A percentile compares a stretch with the other conserved stretches of the same genome.
Evolutionary conservation across 2,329 filamentous ascomycete species (phyloP).

Genomic region (Arthrobotrys entomopaga): DNA sequence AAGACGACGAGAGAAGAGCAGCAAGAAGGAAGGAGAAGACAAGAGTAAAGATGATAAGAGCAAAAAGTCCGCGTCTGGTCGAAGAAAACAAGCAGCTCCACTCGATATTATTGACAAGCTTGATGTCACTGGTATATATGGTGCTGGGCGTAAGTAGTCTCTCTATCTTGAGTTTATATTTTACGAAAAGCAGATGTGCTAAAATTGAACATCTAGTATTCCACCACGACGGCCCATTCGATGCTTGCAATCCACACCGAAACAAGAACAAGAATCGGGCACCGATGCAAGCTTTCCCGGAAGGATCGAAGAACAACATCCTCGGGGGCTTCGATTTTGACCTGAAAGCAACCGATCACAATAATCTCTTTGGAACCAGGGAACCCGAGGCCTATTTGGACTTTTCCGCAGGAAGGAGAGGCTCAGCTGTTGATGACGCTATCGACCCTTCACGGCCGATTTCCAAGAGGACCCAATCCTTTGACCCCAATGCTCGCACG

Average conservation of each 20-base stretch:
- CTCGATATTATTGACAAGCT: conserved; percentile 96
- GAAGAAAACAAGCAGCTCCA: conserved; percentile 61
- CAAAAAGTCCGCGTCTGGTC: conserved; percentile 60
- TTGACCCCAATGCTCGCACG: conserved; percentile 68
- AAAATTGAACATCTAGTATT: conserved; percentile 74
- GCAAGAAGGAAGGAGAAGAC: conserved; percentile 58
- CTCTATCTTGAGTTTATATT: not conserved
- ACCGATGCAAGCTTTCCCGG: conserved; percentile 96
- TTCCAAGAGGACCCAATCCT: conserved; percentile 62
- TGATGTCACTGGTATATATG: conserved; percentile 95
- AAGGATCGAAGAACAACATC: conserved; percentile 90
- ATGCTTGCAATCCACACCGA: conserved; percentile 92
- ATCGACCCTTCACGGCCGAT: conserved; percentile 54
- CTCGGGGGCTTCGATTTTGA: conserved; percentile 87
- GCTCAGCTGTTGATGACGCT: conserved; percentile 56
- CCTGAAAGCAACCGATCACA: conserved; percentile 82
- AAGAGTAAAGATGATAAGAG: conserved; percentile 60
- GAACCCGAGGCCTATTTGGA: conserved; percentile 88
- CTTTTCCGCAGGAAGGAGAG: conserved; percentile 68
- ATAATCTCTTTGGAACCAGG: conserved; percentile 80
- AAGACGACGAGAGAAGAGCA: conserved; percentile 64
- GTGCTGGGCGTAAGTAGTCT: conserved; percentile 78
- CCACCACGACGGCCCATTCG: conserved; percentile 96
- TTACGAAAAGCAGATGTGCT: not conserved
- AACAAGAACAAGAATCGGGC: conserved; percentile 86